These are phyloP conservation scores for Thalassia testudinum DNA, from an alignment of 116 monocot genomes.

Conservation along the genomic window DNA sequence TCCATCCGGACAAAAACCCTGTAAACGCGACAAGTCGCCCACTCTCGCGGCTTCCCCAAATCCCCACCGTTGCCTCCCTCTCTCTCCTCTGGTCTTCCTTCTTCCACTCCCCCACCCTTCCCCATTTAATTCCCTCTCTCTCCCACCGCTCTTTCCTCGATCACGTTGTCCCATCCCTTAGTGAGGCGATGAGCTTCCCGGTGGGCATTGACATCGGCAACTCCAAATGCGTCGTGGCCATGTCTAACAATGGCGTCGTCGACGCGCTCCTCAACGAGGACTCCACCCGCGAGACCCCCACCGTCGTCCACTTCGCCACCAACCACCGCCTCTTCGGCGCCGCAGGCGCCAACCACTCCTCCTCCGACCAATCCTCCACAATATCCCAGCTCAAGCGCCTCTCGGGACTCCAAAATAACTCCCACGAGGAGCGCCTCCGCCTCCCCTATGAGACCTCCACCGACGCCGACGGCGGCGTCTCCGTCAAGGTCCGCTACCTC, in stretches of 20 bases:
- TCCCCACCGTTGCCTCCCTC: too few species aligned
- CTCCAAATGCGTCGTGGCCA: slow-evolving; percentile 57
- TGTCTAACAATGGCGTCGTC: slow-evolving; percentile 44
- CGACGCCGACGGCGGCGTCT: slow-evolving; percentile 21
- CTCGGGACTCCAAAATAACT: slow-evolving; percentile 20
- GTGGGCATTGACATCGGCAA: slow-evolving; percentile 89
- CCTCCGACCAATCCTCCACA: slow-evolving; percentile 29
- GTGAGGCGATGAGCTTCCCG: too few species aligned
- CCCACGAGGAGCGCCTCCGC: slow-evolving; percentile 30
- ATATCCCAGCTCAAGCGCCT: slow-evolving; percentile 61
- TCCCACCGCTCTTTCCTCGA: too few species aligned
- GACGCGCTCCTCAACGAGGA: slow-evolving; percentile 86
- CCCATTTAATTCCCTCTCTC: too few species aligned
- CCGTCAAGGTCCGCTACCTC: slow-evolving; percentile 27
- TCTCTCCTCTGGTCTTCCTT: too few species aligned
- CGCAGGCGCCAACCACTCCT: slow-evolving; percentile 23
- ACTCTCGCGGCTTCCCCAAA: too few species aligned
- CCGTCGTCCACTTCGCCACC: slow-evolving; percentile 46
- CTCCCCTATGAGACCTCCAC: slow-evolving; percentile 9
- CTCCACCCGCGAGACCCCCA: slow-evolving; percentile 70
- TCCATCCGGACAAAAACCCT: too few species aligned
- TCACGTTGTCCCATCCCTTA: too few species aligned
- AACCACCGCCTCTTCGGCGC: slow-evolving; percentile 58
- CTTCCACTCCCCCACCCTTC: too few species aligned
- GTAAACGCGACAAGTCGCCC: too few species aligned